Evolutionary conservation across 768 basidiomycete species (phyloP), one percentile per base, ranked within the genome.

Genomic region (Termitomyces sp.): DNA sequence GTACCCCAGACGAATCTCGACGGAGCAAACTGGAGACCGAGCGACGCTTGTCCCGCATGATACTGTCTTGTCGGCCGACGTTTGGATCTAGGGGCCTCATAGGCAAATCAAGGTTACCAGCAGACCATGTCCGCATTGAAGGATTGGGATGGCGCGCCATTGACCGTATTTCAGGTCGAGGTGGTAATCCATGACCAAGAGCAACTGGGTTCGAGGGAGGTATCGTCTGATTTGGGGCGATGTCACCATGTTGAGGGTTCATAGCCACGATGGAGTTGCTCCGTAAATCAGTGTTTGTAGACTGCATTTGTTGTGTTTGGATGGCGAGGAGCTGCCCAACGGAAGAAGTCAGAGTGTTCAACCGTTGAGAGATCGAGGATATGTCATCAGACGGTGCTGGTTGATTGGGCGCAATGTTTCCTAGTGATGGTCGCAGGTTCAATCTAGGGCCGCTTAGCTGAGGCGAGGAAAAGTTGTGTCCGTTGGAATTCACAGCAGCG

Each of bases 41-140:
- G 58, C 91, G 85, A 65, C 91, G 87, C 74, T 92, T 92, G 73
- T 89, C 87, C 53, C 87, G 80, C 7, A 73, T 59, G 50, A 78
- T 69, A 35, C 75, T 73, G 54, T 80, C 80, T 65, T 74, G 78
- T 59, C 82, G 81, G 49, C 77, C 71, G 38, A 78, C 66, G 60
- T 78, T 75, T 49, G 77, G 73, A 54, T 81, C 79, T 18, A 83
- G 74, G 52, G 82, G 73, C 45, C 90, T 83, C 65, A 87, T 70
- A 9, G 90, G 87, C 58, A 93, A 74, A 66, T 94, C 92, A 16
- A 93, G 76, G 48, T 82, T 89, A 39, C 92, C 91, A 42, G 89
- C 85, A 58, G 92, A 92, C 92, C 92, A 94, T 22, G 91, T 92
- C 46, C 92, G 84, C 75, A 87, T 82, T 7, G 90, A 90, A 33